These are phyloP conservation scores for Geranium rotundifolium DNA, from an alignment of 345 rosid species.

Conservation along the genomic window DNA sequence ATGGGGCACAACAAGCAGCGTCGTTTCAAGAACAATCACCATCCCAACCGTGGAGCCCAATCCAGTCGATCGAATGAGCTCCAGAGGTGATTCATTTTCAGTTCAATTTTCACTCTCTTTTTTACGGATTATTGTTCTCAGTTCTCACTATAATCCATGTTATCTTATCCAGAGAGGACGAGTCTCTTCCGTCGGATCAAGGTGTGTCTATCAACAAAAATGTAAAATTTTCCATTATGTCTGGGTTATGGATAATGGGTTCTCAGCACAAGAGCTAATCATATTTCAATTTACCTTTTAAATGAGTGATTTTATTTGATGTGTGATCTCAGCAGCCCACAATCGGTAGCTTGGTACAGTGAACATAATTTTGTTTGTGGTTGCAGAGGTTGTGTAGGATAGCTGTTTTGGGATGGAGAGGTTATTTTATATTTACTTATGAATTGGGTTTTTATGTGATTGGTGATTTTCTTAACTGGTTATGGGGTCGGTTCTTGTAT, in stretches of 20 bases:
- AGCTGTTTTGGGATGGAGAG: too few relatives aligned
- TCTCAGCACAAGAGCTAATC: too few relatives aligned
- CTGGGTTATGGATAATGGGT: too few relatives aligned
- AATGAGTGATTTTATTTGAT: too few relatives aligned
- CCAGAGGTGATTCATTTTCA: neutral
- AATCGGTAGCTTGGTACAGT: too few relatives aligned
- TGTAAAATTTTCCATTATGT: too few relatives aligned
- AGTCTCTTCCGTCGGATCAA: slow-evolving; percentile 43
- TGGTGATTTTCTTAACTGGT: slow-evolving; percentile 10
- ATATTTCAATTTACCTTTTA: too few relatives aligned
- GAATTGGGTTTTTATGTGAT: slow-evolving; percentile 8
- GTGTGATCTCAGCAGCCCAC: too few relatives aligned
- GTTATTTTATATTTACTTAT: neutral
- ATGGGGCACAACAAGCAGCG: neutral
- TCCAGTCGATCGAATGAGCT: neutral
- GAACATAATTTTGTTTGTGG: too few relatives aligned
- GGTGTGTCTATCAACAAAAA: slow-evolving; percentile 15
- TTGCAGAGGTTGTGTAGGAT: too few relatives aligned
- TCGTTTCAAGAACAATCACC: neutral
- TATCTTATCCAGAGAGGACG: slow-evolving; percentile 40
- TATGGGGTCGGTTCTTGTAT: slow-evolving; percentile 3
- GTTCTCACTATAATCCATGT: neutral
- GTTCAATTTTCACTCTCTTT: neutral
- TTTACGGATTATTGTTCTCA: neutral
- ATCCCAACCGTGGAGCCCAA: neutral